Conservation (phyloP, 768 basidiomycete species). For the Naganishia kalamii region DNA sequence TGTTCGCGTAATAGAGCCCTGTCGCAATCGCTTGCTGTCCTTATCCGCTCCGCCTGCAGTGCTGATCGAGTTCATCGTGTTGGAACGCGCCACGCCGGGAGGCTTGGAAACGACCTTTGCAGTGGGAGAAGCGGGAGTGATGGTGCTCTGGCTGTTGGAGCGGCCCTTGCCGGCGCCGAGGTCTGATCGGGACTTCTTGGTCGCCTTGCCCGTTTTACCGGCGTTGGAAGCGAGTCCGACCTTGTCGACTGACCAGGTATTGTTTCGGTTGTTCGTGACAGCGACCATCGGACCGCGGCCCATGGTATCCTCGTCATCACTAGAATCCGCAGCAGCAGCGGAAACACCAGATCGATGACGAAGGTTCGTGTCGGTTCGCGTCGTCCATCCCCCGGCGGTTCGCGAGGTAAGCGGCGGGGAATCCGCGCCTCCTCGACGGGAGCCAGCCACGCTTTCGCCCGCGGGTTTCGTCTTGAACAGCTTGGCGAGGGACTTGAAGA, state of each 20-base stretch:
- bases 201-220: conserved; percentile 4
- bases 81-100: conserved; percentile 27
- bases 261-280: conserved; percentile 39
- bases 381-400: conserved; percentile 34
- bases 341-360: conserved; percentile 23
- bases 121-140: conserved; percentile 27
- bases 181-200: conserved; percentile 28
- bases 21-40: conserved; percentile 16
- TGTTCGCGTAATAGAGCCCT: conserved; percentile 21
- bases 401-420: conserved; percentile 36
- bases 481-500: conserved; percentile 38
- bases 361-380: conserved; percentile 42
- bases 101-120: conserved; percentile 23
- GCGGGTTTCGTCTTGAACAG: conserved; percentile 38
- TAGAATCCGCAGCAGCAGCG: conserved; percentile 20
- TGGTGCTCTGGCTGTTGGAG: conserved; percentile 35
- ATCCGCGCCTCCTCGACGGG: conserved; percentile 26
- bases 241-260: conserved; percentile 39
- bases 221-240: conserved; percentile 24
- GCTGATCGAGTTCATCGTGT: conserved; percentile 31
- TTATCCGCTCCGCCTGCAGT: conserved; percentile 12
- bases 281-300: conserved; percentile 32
- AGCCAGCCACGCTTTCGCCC: conserved; percentile 22
- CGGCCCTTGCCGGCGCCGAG: conserved; percentile 28
- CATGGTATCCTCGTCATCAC: conserved; percentile 37